These are phyloP conservation scores for Terana coerulea DNA, from an alignment of 768 basidiomycete genomes.

Conservation along the genomic window DNA sequence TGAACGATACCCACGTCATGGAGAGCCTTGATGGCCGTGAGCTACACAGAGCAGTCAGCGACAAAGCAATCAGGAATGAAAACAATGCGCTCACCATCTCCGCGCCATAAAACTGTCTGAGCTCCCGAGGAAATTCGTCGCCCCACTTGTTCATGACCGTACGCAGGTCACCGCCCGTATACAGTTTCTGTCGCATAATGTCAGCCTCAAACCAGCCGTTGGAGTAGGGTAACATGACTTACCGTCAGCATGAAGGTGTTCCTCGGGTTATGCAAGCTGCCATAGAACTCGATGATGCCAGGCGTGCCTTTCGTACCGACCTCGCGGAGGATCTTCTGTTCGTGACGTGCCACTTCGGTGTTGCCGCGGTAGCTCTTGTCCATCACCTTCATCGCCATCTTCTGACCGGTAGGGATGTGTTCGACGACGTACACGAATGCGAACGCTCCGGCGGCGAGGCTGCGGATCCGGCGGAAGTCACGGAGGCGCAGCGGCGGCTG, in stretches of 20 bases:
- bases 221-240: background rate
- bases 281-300: conserved; percentile 11
- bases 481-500: background rate
- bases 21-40: conserved; percentile 23
- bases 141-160: conserved; percentile 1
- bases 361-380: conserved; percentile 3
- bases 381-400: conserved; percentile 22
- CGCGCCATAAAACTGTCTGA: conserved; percentile 17
- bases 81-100: conserved; percentile 18
- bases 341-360: background rate
- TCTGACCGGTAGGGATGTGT: background rate
- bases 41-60: conserved; percentile 11
- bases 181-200: background rate
- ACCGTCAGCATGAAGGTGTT: conserved; percentile 9
- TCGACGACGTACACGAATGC: conserved; percentile 19
- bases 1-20: conserved; percentile 2
- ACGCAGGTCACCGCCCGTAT: conserved; percentile 7
- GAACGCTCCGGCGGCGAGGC: conserved; percentile 18
- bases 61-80: background rate
- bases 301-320: background rate
- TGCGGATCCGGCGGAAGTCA: conserved; percentile 20
- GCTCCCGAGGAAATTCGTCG: conserved; percentile 11
- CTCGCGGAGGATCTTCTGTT: background rate
- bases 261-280: conserved; percentile 10
- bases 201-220: background rate